Conservation (phyloP, 805 yeast species). For the Brettanomyces naardenensis region DNA sequence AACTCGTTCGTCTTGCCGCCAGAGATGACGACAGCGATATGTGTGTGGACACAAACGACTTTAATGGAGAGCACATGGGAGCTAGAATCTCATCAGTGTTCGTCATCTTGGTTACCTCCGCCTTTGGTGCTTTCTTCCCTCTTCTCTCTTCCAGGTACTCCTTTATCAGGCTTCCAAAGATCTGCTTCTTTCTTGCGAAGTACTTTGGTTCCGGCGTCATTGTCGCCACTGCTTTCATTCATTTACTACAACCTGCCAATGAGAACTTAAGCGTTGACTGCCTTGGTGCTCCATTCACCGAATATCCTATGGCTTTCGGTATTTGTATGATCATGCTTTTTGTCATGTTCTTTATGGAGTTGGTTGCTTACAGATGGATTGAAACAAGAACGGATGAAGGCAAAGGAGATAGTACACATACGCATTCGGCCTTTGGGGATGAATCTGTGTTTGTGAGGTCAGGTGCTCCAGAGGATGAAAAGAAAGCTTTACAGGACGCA, state of each 20-base stretch:
- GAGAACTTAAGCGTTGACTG: slow-evolving; percentile 50
- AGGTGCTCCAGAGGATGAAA: slow-evolving; percentile 7
- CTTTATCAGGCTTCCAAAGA: slow-evolving; percentile 47
- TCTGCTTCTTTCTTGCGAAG: slow-evolving; percentile 61
- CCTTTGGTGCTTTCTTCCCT: slow-evolving; percentile 56
- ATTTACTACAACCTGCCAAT: slow-evolving; percentile 61
- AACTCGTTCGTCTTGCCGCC: slow-evolving; percentile 1
- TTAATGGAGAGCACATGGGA: slow-evolving; percentile 26
- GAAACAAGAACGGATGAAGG: slow-evolving; percentile 24
- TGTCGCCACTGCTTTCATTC: slow-evolving; percentile 74
- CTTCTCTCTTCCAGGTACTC: slow-evolving; percentile 52
- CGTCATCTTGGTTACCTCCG: slow-evolving; percentile 51
- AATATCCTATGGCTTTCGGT: slow-evolving; percentile 49
- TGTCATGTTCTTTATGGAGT: slow-evolving; percentile 44
- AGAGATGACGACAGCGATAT: slow-evolving; percentile 9
- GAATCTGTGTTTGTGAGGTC: slow-evolving; percentile 12
- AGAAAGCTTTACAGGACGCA: slow-evolving; percentile 2
- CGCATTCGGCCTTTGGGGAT: slow-evolving; percentile 54
- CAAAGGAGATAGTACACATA: slow-evolving; percentile 27
- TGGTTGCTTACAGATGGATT: slow-evolving; percentile 38
- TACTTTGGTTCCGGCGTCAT: slow-evolving; percentile 83
- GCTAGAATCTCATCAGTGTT: slow-evolving; percentile 55
- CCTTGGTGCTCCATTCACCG: slow-evolving; percentile 49
- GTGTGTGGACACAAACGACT: slow-evolving; percentile 14
- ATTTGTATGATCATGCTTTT: slow-evolving; percentile 43